Evolutionary conservation across 768 basidiomycete genomes (phyloP), one percentile per base, ranked within the genome.

Genomic region (Sistotremastrum niveocremeum): DNA sequence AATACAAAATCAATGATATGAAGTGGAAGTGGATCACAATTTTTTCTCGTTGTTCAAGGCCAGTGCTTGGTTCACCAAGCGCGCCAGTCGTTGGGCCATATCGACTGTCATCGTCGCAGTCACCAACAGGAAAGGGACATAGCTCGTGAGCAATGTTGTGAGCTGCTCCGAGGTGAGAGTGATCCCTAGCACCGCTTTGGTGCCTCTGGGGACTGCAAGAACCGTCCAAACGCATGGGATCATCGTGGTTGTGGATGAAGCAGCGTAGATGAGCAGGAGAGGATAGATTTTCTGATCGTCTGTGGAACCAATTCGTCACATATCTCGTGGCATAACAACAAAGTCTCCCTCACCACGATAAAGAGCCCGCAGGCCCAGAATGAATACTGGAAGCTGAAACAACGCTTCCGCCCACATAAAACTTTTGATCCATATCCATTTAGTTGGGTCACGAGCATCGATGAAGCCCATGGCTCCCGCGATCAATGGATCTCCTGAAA

Each of bases 371-470:
- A 74, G 68, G 8, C 81, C 84, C n/a, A 89, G 48, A 39, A 87
- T 53, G 57, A 89, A 89, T 0, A 80, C 71, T 0, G 89, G 89
- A 0, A 88, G 61, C 56, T 89, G 87, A 59, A 84, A 81, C 42
- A 75, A 50, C 81, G 60, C 62, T 61, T 84, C 81, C 4, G 81
- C 58, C n/a, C 60, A 57, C 9, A 82, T 45, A 56, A 84, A 86
- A 2, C 69, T 69, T 56, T 70, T 76, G 60, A 82, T 77, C 81
- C 81, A 84, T 10, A 72, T 55, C 63, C 63, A 65, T 7, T 44
- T 51, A 50, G 56, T 58, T 6, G 51, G 53, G 11, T 39, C 49
- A 4, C 49, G 44, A 1, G 49, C 48, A 10, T 47, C 52, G 20
- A 52, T 41, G 10, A 76, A 61, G 7, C 77, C 74, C 55, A 73